Base-by-base conservation (phyloP, 495 filamentous ascomycete species). In the Penicillium cataractarum region DNA sequence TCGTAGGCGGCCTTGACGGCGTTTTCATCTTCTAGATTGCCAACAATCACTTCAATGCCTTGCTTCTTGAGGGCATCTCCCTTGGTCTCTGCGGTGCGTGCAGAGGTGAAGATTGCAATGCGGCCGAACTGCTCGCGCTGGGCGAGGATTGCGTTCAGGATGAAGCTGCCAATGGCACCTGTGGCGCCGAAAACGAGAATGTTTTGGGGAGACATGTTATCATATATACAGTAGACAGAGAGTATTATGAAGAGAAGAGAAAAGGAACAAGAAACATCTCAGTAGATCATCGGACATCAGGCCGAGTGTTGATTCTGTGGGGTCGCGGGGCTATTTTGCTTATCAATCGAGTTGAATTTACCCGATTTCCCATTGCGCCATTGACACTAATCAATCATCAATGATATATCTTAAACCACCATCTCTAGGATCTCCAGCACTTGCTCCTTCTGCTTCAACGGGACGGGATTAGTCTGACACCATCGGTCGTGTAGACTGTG, bases 101-200 rank as follows among this genome's bases (percentile, higher is more conserved):
- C 65, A 22, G 85, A 89, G 6, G 89, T 92, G 72, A 90, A 89
- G 62, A 91, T 81, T 6, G 78, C 79, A 39, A 92, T 69, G 31
- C 80, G 80, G 58, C 70, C 74, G 69, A 89, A 84, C n/a, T 74
- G 62, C 4, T 76, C 71, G 42, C 84, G 83, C 19, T 83, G 77
- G 35, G 75, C 72, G 53, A 90, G 63, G 42, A 92, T 79, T 27
- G 84, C 81, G 24, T 80, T 64, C 8, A 83, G 80, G 69, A 92
- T 91, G 75, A 86, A 85, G 21, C 77, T 69, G 62, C 89, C 89
- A 57, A 92, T 91, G 39, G 74, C 71, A 53, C 89, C 89, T 6
- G 89, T 91, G 19, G 87, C 89, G 19, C 89, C 89, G 69, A 92
- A 83, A 56, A 91, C 76, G 39, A 92, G 83, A 52, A 92, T 76